phyloP scores from a whole-genome alignment of 1,284 basidiomycete species.

The Fomitopsis pinicola region DNA sequence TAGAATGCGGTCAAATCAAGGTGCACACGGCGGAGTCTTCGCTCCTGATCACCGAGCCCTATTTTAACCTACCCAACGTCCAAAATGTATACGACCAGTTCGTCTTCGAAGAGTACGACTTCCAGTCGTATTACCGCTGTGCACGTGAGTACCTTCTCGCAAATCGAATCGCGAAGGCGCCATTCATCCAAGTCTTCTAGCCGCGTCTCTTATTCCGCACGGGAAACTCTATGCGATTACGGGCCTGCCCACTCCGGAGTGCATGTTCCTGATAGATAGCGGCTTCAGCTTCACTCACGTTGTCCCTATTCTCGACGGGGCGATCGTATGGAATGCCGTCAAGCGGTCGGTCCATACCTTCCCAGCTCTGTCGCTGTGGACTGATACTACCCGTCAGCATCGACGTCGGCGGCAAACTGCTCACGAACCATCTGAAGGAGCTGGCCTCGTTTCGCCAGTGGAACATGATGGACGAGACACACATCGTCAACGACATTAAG shows the following conservation, averaged over 20 bases:
- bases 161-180: conserved; percentile 1
- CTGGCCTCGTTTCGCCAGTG: conserved; percentile 92
- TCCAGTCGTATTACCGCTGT: conserved; percentile 75
- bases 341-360: conserved; percentile 55
- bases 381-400: conserved; percentile 46
- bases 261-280: conserved; percentile 80
- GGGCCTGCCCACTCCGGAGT: conserved; percentile 60
- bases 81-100: conserved; percentile 92
- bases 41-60: conserved; percentile 88
- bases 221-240: conserved; percentile 56
- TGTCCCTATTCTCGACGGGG: conserved; percentile 78
- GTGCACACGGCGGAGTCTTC: conserved; percentile 69
- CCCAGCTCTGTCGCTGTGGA: background rate
- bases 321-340: conserved; percentile 74
- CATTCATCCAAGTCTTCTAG: conserved; percentile 37
- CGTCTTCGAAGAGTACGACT: conserved; percentile 95
- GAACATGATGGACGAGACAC: conserved; percentile 97
- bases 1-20: conserved; percentile 34
- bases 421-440: conserved; percentile 94
- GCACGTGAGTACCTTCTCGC: conserved; percentile 55
- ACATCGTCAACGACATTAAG: conserved; percentile 89
- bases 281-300: conserved; percentile 94
- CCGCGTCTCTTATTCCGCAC: conserved; percentile 73
- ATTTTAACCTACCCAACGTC: conserved; percentile 88
- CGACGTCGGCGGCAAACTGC: conserved; percentile 89